Evolutionary conservation across 208 protist species (phyloP).

Genomic region (Leishmania major): DNA sequence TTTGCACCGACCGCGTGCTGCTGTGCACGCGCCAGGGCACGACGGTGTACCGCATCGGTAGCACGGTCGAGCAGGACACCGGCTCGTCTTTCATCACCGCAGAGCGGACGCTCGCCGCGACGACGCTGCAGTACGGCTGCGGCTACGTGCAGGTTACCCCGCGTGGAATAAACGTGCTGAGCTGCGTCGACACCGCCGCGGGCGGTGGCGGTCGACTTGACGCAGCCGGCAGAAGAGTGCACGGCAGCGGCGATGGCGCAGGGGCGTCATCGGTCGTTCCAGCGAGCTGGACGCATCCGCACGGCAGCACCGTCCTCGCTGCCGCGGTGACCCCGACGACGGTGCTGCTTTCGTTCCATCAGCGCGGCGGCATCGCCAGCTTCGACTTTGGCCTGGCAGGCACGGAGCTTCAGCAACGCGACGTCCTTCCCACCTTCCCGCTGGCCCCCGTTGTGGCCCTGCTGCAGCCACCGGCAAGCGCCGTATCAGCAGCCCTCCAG

Average conservation of each 20-base stretch:
- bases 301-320: conserved; percentile 75
- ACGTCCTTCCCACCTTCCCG: conserved; percentile 72
- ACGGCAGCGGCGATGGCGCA: conserved; percentile 4
- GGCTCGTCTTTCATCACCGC: conserved; percentile 54
- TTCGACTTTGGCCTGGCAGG: conserved; percentile 73
- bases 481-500: conserved; percentile 30
- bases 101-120: conserved; percentile 74
- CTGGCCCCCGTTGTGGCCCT: conserved; percentile 58
- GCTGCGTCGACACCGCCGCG: conserved; percentile 1
- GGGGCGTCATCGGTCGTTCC: conserved; percentile 29
- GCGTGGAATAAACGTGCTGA: conserved; percentile 55
- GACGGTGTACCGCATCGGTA: conserved; percentile 52
- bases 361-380: conserved; percentile 72
- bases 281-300: conserved; percentile 68
- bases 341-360: conserved; percentile 61
- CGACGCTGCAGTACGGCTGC: conserved; percentile 61
- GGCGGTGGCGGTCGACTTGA: background rate
- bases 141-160: conserved; percentile 84
- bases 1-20: conserved; percentile 45
- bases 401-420: conserved; percentile 55
- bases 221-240: background rate
- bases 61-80: conserved; percentile 65
- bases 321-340: conserved; percentile 56
- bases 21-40: conserved; percentile 72
- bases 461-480: conserved; percentile 46